Conservation (phyloP, 345 rosid genomes). For the Lumnitzera littorea region DNA sequence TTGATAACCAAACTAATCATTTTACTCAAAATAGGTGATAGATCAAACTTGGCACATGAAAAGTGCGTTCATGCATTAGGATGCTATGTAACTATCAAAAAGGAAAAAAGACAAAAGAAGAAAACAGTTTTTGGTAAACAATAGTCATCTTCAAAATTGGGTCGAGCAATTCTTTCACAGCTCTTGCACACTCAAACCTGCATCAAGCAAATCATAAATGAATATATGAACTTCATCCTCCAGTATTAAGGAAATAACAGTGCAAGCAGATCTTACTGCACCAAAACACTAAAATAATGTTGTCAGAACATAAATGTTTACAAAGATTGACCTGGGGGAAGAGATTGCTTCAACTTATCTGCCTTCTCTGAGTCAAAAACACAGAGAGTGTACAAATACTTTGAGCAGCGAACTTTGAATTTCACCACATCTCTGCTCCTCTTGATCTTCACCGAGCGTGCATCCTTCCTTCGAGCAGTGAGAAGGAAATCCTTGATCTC, state of each 20-base stretch:
- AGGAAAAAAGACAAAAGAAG: no score
- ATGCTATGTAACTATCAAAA: no score
- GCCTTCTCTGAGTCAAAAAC: slow-evolving; percentile 88
- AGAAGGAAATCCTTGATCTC: slow-evolving; percentile 97
- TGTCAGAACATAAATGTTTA: no score
- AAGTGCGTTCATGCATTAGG: no score
- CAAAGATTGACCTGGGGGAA: slow-evolving; percentile 66
- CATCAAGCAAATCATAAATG: not conserved
- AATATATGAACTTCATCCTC: not conserved
- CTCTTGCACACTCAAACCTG: slow-evolving; percentile 85
- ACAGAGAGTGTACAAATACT: slow-evolving; percentile 83
- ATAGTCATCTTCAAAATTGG: not conserved
- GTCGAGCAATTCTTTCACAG: slow-evolving; percentile 26
- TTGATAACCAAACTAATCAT: no score
- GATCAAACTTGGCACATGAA: no score
- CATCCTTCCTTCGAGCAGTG: slow-evolving; percentile 94
- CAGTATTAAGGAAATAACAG: no score
- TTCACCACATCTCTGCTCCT: slow-evolving; percentile 71
- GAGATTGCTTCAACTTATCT: slow-evolving; percentile 90
- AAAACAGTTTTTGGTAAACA: no score
- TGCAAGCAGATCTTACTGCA: no score
- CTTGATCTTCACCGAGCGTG: slow-evolving; percentile 85
- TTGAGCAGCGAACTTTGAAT: slow-evolving; percentile 94
- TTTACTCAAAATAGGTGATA: no score
- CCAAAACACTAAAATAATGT: no score